phyloP scores from a whole-genome alignment of 1,139 yeast species.

The Waltiozyma sp. region DNA sequence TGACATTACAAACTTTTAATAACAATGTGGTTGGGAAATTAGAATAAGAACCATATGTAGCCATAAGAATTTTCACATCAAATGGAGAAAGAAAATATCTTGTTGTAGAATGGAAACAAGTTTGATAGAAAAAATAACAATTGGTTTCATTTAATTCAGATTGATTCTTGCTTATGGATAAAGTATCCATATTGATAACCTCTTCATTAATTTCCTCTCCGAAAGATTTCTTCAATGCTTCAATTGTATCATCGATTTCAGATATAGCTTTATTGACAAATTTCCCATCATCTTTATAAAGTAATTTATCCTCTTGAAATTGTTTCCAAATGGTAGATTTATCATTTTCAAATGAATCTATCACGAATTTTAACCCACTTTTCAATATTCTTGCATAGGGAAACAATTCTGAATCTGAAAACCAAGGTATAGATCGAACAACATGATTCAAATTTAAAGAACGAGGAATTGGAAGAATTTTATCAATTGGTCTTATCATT shows the following conservation, averaged over 20 bases:
- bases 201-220: constrained; percentile 8
- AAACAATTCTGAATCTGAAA: constrained; percentile 24
- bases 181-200: constrained; percentile 9
- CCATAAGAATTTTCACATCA: constrained; percentile 63
- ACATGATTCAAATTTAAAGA: constrained; percentile 24
- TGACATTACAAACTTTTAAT: constrained; percentile 59
- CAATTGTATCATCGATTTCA: constrained; percentile 38
- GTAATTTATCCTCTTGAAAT: constrained; percentile 42
- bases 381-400: constrained; percentile 51
- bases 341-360: constrained; percentile 47
- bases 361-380: constrained; percentile 45
- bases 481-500: constrained; percentile 58
- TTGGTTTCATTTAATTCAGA: constrained; percentile 23
- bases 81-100: constrained; percentile 65
- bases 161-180: constrained; percentile 13
- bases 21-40: constrained; percentile 56
- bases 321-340: constrained; percentile 35
- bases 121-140: constrained; percentile 57
- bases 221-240: constrained; percentile 13
- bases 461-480: constrained; percentile 55
- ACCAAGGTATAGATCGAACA: constrained; percentile 33
- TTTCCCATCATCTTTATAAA: constrained; percentile 50
- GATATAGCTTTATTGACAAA: constrained; percentile 47
- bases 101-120: constrained; percentile 57
- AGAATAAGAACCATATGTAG: constrained; percentile 51